Evolutionary conservation across 2,329 filamentous ascomycete species (phyloP).

Genomic region (Trichoderma sp.): DNA sequence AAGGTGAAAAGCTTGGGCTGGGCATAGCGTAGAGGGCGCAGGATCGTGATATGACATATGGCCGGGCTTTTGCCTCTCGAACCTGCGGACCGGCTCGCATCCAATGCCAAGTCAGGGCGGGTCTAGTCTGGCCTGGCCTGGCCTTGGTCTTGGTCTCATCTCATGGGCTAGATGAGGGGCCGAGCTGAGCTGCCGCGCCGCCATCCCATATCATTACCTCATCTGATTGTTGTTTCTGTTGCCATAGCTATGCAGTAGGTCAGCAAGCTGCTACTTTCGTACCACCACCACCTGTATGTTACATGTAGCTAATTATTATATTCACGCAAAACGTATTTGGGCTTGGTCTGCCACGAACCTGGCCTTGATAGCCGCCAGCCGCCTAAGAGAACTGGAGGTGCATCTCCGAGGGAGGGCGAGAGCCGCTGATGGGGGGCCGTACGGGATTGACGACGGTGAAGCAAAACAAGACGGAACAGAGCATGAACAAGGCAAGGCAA

Average conservation of each 20-base stretch:
- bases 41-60: not conserved
- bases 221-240: not conserved
- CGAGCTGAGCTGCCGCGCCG: not conserved
- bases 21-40: not conserved
- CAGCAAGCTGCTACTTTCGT: not conserved
- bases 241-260: not conserved
- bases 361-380: not conserved
- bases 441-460: not conserved
- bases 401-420: not conserved
- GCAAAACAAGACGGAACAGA: not conserved
- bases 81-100: not conserved
- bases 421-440: not conserved
- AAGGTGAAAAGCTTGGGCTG: not conserved
- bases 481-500: not conserved
- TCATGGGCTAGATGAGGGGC: constrained; percentile 7
- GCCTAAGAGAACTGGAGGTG: not conserved
- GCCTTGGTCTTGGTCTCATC: not conserved
- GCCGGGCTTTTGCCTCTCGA: not conserved
- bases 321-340: not conserved
- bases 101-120: not conserved
- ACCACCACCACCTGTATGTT: not conserved
- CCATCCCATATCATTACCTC: not conserved
- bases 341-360: not conserved
- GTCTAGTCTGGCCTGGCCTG: not conserved
- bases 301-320: not conserved